Percentiles rank a stretch among this genome's conserved stretches.
Conservation (phyloP, 2,329 filamentous ascomycete genomes). For the Sporothrix mexicana region DNA sequence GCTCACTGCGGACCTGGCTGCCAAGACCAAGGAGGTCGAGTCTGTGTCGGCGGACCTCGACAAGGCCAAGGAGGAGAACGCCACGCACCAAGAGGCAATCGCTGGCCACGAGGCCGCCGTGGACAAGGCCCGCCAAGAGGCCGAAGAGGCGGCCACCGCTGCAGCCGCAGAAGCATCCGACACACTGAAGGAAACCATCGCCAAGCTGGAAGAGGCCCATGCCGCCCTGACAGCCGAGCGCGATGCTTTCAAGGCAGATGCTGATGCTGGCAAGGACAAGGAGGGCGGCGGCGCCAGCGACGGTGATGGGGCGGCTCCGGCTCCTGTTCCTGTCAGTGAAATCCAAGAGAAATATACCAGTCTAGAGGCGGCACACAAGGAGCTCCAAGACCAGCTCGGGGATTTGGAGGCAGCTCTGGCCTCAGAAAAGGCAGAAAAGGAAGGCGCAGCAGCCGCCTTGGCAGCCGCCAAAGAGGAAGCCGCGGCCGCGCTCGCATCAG, state of each 20-base stretch:
- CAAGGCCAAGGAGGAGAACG: conserved; percentile 24
- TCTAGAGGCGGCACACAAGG: conserved; percentile 24
- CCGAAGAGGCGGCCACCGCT: not conserved
- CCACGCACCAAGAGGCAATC: conserved; percentile 5
- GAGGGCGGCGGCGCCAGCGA: not conserved
- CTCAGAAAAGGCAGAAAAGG: not conserved
- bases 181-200: not conserved
- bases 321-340: not conserved
- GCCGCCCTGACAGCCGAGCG: conserved; percentile 23
- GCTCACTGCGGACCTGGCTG: conserved; percentile 16
- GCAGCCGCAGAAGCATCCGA: not conserved
- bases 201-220: conserved; percentile 26
- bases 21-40: conserved; percentile 10
- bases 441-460: not conserved
- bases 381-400: conserved; percentile 3
- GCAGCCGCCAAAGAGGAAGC: not conserved
- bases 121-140: not conserved
- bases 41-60: not conserved
- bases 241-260: conserved; percentile 11
- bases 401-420: not conserved
- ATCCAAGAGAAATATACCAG: conserved; percentile 25
- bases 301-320: not conserved
- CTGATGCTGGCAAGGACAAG: not conserved
- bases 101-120: conserved; percentile 5
- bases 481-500: not conserved